A percentile compares a stretch with the other conserved stretches of the same genome.
Conservation (phyloP, 371 early-diverging fungal species). For the Mucor velutinosus region DNA sequence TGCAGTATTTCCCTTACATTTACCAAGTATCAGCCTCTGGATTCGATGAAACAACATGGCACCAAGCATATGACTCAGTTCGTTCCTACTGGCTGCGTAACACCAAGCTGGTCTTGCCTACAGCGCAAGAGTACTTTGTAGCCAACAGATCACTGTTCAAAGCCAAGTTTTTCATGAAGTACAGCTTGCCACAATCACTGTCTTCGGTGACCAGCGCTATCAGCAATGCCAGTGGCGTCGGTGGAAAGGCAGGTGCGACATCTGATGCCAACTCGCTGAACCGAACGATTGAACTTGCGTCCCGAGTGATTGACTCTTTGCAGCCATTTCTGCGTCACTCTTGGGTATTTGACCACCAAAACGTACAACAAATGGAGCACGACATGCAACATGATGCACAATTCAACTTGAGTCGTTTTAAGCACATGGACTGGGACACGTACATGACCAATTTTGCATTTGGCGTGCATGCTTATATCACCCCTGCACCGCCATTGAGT, state of each 20-base stretch:
- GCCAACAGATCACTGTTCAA: slow-evolving; percentile 40
- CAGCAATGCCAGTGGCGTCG: slow-evolving; percentile 21
- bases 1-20: slow-evolving; percentile 42
- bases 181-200: slow-evolving; percentile 39
- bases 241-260: neutral
- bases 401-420: slow-evolving; percentile 22
- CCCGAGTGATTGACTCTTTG: slow-evolving; percentile 36
- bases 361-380: slow-evolving; percentile 26
- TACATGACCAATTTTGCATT: slow-evolving; percentile 50
- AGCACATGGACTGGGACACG: slow-evolving; percentile 35
- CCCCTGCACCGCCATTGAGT: slow-evolving; percentile 30
- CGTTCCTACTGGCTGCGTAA: slow-evolving; percentile 52
- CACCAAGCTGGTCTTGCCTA: slow-evolving; percentile 31
- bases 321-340: slow-evolving; percentile 43
- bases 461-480: slow-evolving; percentile 44
- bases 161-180: slow-evolving; percentile 43
- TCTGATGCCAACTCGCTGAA: slow-evolving; percentile 22
- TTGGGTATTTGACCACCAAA: slow-evolving; percentile 44
- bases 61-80: slow-evolving; percentile 33
- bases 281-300: slow-evolving; percentile 39
- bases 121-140: slow-evolving; percentile 43
- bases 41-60: slow-evolving; percentile 32
- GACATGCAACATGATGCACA: slow-evolving; percentile 25
- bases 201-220: slow-evolving; percentile 27
- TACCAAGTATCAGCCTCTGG: slow-evolving; percentile 42